phyloP scores from a whole-genome alignment of 257 asterid genomes.

The Nicotiana knightiana region DNA sequence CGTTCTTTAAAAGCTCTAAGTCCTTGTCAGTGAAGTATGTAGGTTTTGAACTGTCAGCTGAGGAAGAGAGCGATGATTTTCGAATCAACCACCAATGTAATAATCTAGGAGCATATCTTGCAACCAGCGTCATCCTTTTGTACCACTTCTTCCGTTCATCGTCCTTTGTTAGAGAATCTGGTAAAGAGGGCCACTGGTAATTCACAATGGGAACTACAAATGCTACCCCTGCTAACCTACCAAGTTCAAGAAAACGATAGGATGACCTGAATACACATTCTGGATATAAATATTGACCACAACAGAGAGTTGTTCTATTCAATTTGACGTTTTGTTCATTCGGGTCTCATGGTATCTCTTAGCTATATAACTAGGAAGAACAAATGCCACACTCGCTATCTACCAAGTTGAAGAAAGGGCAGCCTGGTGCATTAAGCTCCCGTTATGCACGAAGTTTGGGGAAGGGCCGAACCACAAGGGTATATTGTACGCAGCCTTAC shows the following conservation, averaged over 20 bases:
- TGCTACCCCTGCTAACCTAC: constrained; percentile 78
- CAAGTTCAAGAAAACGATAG: background rate
- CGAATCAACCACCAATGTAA: constrained; percentile 87
- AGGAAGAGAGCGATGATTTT: constrained; percentile 64
- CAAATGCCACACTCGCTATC: too few species aligned
- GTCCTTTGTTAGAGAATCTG: constrained; percentile 38
- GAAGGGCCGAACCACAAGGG: too few species aligned
- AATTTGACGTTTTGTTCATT: background rate
- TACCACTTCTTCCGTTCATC: constrained; percentile 65
- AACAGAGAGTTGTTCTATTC: background rate
- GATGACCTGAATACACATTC: background rate
- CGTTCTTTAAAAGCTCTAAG: constrained; percentile 62
- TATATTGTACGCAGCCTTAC: too few species aligned
- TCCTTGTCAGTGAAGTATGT: constrained; percentile 59
- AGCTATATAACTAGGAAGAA: background rate
- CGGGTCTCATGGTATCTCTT: background rate
- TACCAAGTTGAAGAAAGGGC: too few species aligned
- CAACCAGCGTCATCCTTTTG: constrained; percentile 42
- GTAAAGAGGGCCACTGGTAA: constrained; percentile 83
- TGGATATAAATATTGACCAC: background rate
- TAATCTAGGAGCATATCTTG: constrained; percentile 52
- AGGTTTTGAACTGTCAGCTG: constrained; percentile 56
- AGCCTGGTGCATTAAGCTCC: too few species aligned
- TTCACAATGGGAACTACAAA: constrained; percentile 74
- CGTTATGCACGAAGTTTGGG: too few species aligned